Evolutionary conservation across 768 basidiomycete genomes (phyloP).

Genomic region (Lyophyllum shimeji): DNA sequence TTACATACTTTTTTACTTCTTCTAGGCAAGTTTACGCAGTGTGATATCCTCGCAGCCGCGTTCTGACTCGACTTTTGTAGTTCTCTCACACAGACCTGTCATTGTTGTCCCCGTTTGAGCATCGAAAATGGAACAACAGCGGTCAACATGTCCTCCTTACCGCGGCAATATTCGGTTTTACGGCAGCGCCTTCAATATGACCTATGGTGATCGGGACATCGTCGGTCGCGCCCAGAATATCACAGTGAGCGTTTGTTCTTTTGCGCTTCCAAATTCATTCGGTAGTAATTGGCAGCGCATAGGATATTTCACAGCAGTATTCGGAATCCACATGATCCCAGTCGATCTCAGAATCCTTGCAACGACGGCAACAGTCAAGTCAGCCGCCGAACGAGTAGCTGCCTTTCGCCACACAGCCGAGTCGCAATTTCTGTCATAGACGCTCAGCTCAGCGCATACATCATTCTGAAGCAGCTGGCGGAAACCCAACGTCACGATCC

Average conservation of each 20-base stretch:
- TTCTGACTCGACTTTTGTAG: slow-evolving; percentile 17
- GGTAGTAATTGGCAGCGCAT: not conserved
- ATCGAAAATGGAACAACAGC: slow-evolving; percentile 7
- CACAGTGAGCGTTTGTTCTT: not conserved
- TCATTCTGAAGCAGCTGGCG: slow-evolving; percentile 16
- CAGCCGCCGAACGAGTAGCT: slow-evolving; percentile 15
- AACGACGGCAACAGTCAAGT: slow-evolving; percentile 12
- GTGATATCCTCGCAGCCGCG: not conserved
- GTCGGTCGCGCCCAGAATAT: slow-evolving; percentile 1
- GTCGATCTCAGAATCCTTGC: slow-evolving; percentile 9
- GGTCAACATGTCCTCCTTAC: slow-evolving; percentile 1
- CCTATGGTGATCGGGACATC: slow-evolving; percentile 2
- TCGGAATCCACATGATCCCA: not conserved
- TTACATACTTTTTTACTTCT: slow-evolving; percentile 2
- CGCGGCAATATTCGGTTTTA: slow-evolving; percentile 13
- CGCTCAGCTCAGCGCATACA: slow-evolving; percentile 22
- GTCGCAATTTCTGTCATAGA: slow-evolving; percentile 18
- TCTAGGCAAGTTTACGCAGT: slow-evolving; percentile 11
- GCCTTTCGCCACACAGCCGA: slow-evolving; percentile 4
- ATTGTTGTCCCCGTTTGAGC: slow-evolving; percentile 14
- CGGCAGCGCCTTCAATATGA: not conserved
- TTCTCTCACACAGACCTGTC: slow-evolving; percentile 13
- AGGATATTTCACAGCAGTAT: slow-evolving; percentile 2
- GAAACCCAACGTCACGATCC: not conserved
- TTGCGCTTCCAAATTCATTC: not conserved